phyloP scores from a whole-genome alignment of 306 rosid genomes.

The Cicer cuneatum region DNA sequence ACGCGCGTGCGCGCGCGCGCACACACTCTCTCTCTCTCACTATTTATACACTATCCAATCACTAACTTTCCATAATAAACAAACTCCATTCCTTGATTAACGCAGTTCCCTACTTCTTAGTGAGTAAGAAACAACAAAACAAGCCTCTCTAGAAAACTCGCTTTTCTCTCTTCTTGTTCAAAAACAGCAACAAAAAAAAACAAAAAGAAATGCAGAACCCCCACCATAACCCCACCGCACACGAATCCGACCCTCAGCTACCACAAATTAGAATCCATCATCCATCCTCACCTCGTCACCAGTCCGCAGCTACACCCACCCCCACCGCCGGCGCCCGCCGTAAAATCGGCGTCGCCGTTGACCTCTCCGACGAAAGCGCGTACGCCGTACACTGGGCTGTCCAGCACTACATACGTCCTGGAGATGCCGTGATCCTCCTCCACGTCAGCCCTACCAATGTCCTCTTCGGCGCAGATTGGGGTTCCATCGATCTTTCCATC shows the following conservation, averaged over 20 bases:
- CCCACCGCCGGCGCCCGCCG: conserved; percentile 99
- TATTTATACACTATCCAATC: neutral
- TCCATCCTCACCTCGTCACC: conserved; percentile 83
- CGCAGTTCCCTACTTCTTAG: neutral
- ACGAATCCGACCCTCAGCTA: conserved; percentile 79
- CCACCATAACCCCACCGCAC: conserved; percentile 48
- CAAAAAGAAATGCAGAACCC: conserved; percentile 51
- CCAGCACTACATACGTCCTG: conserved; percentile 90
- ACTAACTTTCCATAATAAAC: neutral
- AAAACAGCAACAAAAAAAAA: neutral
- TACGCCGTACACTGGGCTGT: conserved; percentile 98
- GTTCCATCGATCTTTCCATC: conserved; percentile 76
- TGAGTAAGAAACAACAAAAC: neutral
- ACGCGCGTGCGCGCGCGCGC: neutral
- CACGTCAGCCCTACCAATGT: conserved; percentile 96
- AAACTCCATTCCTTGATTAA: neutral
- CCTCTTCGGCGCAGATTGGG: conserved; percentile 99
- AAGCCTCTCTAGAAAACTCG: conserved; percentile 38
- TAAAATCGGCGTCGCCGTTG: conserved; percentile 91
- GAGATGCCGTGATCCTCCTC: conserved; percentile 95
- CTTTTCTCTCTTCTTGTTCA: neutral
- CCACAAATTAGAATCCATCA: conserved; percentile 92
- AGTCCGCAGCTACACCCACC: conserved; percentile 68
- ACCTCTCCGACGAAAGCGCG: conserved; percentile 95
- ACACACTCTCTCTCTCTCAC: neutral